These are phyloP conservation scores for Rhizopus sp. DNA, from an alignment of 371 early-diverging fungal species.

Conservation along the genomic window DNA sequence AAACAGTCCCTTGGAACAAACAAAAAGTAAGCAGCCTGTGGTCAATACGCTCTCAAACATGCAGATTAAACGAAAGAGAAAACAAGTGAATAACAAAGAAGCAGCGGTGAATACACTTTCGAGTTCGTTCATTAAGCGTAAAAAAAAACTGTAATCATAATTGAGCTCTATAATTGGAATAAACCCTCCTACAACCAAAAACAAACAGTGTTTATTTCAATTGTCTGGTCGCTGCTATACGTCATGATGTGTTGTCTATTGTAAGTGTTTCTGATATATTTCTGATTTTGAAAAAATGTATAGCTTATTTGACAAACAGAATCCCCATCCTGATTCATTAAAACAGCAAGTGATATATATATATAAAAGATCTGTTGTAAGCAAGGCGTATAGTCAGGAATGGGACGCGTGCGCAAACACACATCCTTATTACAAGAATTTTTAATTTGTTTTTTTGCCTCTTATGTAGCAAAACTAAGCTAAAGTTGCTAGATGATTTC, in stretches of 20 bases:
- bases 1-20: not conserved
- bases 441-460: not conserved
- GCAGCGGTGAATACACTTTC: slow-evolving; percentile 25
- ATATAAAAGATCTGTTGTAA: no score
- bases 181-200: no score
- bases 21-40: no score
- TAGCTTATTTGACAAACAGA: not conserved
- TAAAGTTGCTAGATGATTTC: no score
- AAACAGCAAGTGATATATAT: no score
- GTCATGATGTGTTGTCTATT: not conserved
- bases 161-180: no score
- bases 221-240: not conserved
- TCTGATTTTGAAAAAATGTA: not conserved
- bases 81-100: slow-evolving; percentile 12
- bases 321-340: not conserved
- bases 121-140: slow-evolving; percentile 24
- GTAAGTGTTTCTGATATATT: not conserved
- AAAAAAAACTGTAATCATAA: slow-evolving; percentile 13
- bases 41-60: not conserved
- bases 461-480: not conserved
- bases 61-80: slow-evolving; percentile 1
- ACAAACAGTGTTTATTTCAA: slow-evolving; percentile 5
- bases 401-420: not conserved
- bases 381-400: not conserved
- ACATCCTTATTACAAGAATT: slow-evolving; percentile 2